Conservation (phyloP, 2,329 filamentous ascomycete species). For the Cordyceps javanica region DNA sequence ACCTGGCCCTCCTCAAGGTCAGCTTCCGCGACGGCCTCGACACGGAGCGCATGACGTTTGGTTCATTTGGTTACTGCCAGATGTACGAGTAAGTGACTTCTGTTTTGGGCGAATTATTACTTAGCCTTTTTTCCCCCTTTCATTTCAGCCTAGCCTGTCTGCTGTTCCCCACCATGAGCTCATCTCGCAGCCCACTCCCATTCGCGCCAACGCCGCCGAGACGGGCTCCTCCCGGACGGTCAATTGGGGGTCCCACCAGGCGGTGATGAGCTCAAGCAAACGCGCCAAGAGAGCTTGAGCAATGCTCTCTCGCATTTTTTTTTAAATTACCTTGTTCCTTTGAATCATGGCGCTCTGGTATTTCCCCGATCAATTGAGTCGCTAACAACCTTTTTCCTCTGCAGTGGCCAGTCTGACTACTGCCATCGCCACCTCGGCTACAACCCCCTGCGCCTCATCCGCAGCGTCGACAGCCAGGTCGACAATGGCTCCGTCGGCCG, state of each 20-base stretch:
- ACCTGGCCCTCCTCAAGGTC: slow-evolving; percentile 48
- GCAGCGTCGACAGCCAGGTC: slow-evolving; percentile 26
- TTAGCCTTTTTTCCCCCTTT: not conserved
- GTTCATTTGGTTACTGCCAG: slow-evolving; percentile 55
- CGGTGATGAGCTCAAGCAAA: too few relatives aligned
- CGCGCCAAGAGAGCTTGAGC: too few relatives aligned
- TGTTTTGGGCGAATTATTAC: not conserved
- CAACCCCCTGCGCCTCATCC: slow-evolving; percentile 42
- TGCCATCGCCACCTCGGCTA: slow-evolving; percentile 47
- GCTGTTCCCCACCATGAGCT: slow-evolving; percentile 5
- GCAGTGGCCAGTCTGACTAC: slow-evolving; percentile 40
- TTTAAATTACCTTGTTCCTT: not conserved
- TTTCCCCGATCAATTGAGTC: too few relatives aligned
- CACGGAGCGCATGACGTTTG: slow-evolving; percentile 42
- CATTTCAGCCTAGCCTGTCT: not conserved
- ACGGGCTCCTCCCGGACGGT: too few relatives aligned
- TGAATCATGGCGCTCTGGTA: not conserved
- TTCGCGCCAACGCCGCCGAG: not conserved
- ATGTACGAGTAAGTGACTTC: not conserved
- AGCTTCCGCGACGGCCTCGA: slow-evolving; percentile 33
- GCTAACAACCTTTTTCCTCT: slow-evolving; percentile 4
- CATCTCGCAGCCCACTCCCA: not conserved
- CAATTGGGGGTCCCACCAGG: too few relatives aligned
- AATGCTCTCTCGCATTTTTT: too few relatives aligned
- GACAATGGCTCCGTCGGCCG: slow-evolving; percentile 37